Percentiles rank a stretch among this genome's conserved stretches.
Conservation (phyloP, 805 yeast genomes). For the Candida adriatica region DNA sequence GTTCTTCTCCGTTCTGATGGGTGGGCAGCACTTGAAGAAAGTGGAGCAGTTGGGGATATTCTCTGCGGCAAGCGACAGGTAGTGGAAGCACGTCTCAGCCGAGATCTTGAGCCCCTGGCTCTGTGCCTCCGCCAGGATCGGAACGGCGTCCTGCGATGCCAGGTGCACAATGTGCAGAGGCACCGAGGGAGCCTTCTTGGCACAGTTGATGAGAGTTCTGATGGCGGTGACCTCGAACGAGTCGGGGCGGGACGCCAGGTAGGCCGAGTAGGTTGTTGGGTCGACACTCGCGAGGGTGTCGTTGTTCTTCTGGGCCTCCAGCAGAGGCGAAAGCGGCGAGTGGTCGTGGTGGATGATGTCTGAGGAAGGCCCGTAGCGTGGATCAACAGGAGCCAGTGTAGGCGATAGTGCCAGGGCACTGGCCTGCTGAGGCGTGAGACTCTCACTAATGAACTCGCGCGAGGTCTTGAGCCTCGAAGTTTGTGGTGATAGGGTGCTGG, state of each 20-base stretch:
- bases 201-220: constrained; percentile 57
- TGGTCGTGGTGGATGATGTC: constrained; percentile 25
- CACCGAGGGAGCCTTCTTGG: constrained; percentile 48
- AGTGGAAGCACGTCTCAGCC: constrained; percentile 94
- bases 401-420: constrained; percentile 50
- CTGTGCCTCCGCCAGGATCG: constrained; percentile 63
- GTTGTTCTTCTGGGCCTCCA: constrained; percentile 36
- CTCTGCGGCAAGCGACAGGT: constrained; percentile 73
- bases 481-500: constrained; percentile 3
- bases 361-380: constrained; percentile 40
- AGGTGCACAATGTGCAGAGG: constrained; percentile 87
- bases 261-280: constrained; percentile 23
- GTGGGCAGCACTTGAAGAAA: constrained; percentile 92
- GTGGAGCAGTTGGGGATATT: constrained; percentile 71
- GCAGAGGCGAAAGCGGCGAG: constrained; percentile 30
- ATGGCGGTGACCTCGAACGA: constrained; percentile 82
- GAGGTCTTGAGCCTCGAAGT: constrained; percentile 7
- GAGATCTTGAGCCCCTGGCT: constrained; percentile 52
- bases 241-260: constrained; percentile 75
- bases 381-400: constrained; percentile 51
- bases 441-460: constrained; percentile 6
- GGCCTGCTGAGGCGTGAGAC: constrained; percentile 43
- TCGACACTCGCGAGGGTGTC: constrained; percentile 29
- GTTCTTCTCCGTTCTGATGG: constrained; percentile 73
- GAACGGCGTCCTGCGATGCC: constrained; percentile 80